Conservation (phyloP, 192 early-diverging fungal genomes). For the Gryganskiella cystojenkinii region DNA sequence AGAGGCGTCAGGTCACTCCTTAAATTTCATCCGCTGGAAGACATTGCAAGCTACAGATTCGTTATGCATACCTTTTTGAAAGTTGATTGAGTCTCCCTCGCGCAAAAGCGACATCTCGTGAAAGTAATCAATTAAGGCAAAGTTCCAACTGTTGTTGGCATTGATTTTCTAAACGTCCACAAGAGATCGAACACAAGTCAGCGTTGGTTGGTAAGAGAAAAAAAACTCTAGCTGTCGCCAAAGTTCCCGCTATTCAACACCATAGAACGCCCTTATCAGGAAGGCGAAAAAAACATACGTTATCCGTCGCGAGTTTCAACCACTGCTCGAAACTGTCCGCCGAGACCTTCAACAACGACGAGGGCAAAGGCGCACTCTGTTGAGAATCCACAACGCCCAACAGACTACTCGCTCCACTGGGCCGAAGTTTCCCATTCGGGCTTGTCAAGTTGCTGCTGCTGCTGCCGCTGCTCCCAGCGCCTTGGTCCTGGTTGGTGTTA, state of each 20-base stretch:
- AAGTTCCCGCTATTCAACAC: no score
- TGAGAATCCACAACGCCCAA: slow-evolving; percentile 39
- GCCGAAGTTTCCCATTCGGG: slow-evolving; percentile 29
- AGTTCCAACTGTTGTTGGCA: slow-evolving; percentile 93
- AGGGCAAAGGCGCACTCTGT: slow-evolving; percentile 33
- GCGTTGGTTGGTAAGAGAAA: neutral
- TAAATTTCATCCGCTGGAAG: no score
- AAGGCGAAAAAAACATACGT: slow-evolving; percentile 61
- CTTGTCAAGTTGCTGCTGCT: slow-evolving; percentile 13
- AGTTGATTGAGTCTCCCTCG: slow-evolving; percentile 98
- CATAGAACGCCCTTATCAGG: neutral
- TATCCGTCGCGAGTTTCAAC: slow-evolving; percentile 98
- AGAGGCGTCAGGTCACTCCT: neutral
- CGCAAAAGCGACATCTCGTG: slow-evolving; percentile 93
- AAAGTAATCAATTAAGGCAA: slow-evolving; percentile 98
- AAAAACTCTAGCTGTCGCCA: no score
- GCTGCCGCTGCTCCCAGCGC: no score
- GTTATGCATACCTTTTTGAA: slow-evolving; percentile 83
- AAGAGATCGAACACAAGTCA: neutral
- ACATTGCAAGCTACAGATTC: no score
- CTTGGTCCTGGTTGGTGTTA: neutral
- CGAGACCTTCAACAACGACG: slow-evolving; percentile 27
- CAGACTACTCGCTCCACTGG: slow-evolving; percentile 35
- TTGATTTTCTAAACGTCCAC: slow-evolving; percentile 86
- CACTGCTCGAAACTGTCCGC: slow-evolving; percentile 84